Conservation (phyloP, 2,329 filamentous ascomycete species). For the Blastomyces silverae region DNA sequence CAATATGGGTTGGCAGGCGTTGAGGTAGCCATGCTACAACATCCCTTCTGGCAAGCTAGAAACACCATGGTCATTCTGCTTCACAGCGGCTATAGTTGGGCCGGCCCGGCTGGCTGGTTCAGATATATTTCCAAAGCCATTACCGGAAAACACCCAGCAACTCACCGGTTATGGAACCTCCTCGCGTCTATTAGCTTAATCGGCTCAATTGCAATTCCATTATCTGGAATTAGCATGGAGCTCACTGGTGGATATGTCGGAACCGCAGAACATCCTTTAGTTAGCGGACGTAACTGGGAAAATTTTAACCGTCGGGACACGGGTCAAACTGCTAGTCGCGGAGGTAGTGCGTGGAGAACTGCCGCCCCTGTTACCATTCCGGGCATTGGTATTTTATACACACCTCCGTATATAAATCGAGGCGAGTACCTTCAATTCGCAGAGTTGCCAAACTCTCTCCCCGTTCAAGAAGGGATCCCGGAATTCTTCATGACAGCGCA, state of each 20-base stretch:
- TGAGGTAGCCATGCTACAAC: slow-evolving; percentile 17
- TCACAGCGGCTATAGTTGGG: slow-evolving; percentile 13
- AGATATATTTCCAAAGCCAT: neutral
- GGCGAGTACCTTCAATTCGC: neutral
- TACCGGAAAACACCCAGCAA: neutral
- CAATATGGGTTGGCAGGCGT: slow-evolving; percentile 16
- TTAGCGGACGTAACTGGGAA: slow-evolving; percentile 11
- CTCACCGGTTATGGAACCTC: slow-evolving; percentile 9
- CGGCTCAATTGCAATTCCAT: slow-evolving; percentile 13
- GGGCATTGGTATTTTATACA: slow-evolving; percentile 15
- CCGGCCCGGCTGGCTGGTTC: neutral
- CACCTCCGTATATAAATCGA: slow-evolving; percentile 14
- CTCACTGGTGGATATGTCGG: slow-evolving; percentile 15
- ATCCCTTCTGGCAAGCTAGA: slow-evolving; percentile 11
- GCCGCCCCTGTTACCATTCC: slow-evolving; percentile 10
- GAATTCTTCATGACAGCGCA: slow-evolving; percentile 16
- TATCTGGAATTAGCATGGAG: slow-evolving; percentile 16
- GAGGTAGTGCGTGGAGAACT: slow-evolving; percentile 3
- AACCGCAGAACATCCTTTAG: slow-evolving; percentile 3
- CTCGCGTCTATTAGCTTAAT: slow-evolving; percentile 8
- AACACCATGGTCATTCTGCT: slow-evolving; percentile 14
- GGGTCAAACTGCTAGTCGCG: slow-evolving; percentile 2
- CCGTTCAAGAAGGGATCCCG: neutral
- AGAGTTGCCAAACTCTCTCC: slow-evolving; percentile 10
- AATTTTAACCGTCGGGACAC: slow-evolving; percentile 11